Base-by-base conservation (phyloP, 129 eudicot genomes). In the Lonicera japonica region DNA sequence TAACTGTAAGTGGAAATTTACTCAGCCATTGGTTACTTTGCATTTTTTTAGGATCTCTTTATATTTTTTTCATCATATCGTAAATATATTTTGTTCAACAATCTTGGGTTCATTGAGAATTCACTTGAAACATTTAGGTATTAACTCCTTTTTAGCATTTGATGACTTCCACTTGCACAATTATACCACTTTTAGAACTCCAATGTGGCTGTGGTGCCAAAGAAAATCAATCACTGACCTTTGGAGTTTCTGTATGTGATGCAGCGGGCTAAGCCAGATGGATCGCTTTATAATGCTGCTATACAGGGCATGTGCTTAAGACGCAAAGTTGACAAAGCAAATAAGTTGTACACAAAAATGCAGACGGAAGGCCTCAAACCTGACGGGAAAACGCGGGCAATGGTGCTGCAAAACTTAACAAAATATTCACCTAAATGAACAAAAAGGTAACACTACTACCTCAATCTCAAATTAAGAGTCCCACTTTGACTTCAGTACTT, bases 371-470 rank as follows among this genome's bases (percentile, higher is more conserved):
- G 78, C 62, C 88, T 85, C 43, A 67, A 77, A 57, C 81, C 99
- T 14, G 92, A 94, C 75, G 89, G 88, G 53, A 94, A 94, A 73
- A 94, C 96, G 7, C 80, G 96, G 39, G 96, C 96, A 38, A 46
- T 94, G 72, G 82, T 94, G 96, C 70, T 94, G 78, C 99, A 94
- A 72, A 63, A 75, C 58, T 64, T 92, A 50, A 78, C 65, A 21
- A 80, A 70, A 55, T 25, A 29, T 24, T 53, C 63, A 39, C 67
- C 66, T 66, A 66, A 24, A 21, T n/a, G 18, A 45, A 25, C 38
- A 61, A 58, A 56, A 11, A 50, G 67, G 61, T 34, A 23, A 15
- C 0, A 5, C 0, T 11, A n/a, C n/a, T n/a, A n/a, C n/a, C n/a
- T n/a, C n/a, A n/a, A n/a, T n/a, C n/a, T n/a, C n/a, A n/a, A n/a